These are phyloP conservation scores for Penicillium concentricum DNA, from an alignment of 2,329 filamentous ascomycete genomes.

Conservation along the genomic window DNA sequence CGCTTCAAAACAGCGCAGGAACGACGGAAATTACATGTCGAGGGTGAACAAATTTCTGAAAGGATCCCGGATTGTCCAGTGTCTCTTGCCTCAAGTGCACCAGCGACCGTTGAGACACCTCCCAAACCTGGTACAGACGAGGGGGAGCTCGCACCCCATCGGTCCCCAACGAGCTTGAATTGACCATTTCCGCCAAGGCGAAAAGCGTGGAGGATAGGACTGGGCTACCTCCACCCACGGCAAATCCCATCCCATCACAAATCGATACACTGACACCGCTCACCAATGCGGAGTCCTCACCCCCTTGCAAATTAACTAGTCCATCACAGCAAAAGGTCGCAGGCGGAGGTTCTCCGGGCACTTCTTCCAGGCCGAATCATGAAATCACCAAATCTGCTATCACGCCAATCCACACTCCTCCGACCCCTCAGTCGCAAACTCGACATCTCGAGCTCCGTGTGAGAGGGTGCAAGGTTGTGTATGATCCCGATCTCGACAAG, in stretches of 20 bases:
- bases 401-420: slow-evolving; percentile 45
- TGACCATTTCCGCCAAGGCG: slow-evolving; percentile 70
- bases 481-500: slow-evolving; percentile 63
- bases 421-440: slow-evolving; percentile 50
- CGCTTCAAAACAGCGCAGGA: slow-evolving; percentile 51
- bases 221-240: slow-evolving; percentile 49
- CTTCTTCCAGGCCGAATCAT: slow-evolving; percentile 30
- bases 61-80: not conserved
- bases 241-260: slow-evolving; percentile 55
- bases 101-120: slow-evolving; percentile 15
- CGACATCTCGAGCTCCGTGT: slow-evolving; percentile 50
- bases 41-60: slow-evolving; percentile 18
- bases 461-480: slow-evolving; percentile 59
- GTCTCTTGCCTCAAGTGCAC: slow-evolving; percentile 7
- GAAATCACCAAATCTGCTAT: slow-evolving; percentile 34
- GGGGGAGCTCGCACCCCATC: slow-evolving; percentile 17
- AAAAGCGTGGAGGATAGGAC: slow-evolving; percentile 68
- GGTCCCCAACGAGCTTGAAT: slow-evolving; percentile 64
- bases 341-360: slow-evolving; percentile 31
- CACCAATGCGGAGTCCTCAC: slow-evolving; percentile 66
- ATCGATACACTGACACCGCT: slow-evolving; percentile 61
- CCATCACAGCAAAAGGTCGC: slow-evolving; percentile 48
- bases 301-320: slow-evolving; percentile 56
- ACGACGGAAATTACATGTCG: slow-evolving; percentile 55
- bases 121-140: slow-evolving; percentile 14